Evolutionary conservation across 2,329 filamentous ascomycete genomes (phyloP).

Genomic region (Alternaria sp.): DNA sequence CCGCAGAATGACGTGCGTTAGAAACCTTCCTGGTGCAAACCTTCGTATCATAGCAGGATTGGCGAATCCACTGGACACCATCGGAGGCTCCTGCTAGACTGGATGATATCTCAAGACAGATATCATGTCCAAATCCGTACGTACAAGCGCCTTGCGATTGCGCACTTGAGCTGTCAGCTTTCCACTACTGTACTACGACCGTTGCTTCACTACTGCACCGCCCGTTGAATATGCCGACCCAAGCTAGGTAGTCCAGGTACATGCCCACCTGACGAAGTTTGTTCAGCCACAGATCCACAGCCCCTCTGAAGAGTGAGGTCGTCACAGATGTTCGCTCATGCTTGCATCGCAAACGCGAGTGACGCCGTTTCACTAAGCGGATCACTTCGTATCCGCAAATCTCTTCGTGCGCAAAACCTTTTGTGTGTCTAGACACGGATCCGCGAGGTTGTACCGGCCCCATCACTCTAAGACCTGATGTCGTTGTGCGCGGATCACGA

Average conservation of each 20-base stretch:
- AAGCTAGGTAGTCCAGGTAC: slow-evolving; percentile 8
- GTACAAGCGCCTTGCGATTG: slow-evolving; percentile 1
- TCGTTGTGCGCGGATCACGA: slow-evolving; percentile 6
- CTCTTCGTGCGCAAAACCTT: background rate
- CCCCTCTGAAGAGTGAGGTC: slow-evolving; percentile 3
- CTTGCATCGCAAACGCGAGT: slow-evolving; percentile 2
- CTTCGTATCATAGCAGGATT: slow-evolving; percentile 8
- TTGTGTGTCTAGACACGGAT: slow-evolving; percentile 5
- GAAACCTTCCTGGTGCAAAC: slow-evolving; percentile 7
- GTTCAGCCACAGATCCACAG: slow-evolving; percentile 1
- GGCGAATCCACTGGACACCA: slow-evolving; percentile 7
- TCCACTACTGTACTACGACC: slow-evolving; percentile 6
- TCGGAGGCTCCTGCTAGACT: slow-evolving; percentile 5
- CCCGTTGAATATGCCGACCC: slow-evolving; percentile 4
- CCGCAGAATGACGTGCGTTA: slow-evolving; percentile 16
- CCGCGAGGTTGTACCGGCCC: background rate
- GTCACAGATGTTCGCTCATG: slow-evolving; percentile 3
- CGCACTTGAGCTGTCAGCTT: slow-evolving; percentile 7
- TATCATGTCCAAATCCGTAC: background rate
- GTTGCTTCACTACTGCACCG: slow-evolving; percentile 12
- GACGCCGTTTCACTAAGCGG: slow-evolving; percentile 3
- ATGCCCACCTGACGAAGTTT: slow-evolving; percentile 3
- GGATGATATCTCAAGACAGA: background rate
- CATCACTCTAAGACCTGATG: background rate
- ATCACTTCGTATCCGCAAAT: background rate